phyloP scores from a whole-genome alignment of 495 filamentous ascomycete genomes.

The Cercophora scortea region DNA sequence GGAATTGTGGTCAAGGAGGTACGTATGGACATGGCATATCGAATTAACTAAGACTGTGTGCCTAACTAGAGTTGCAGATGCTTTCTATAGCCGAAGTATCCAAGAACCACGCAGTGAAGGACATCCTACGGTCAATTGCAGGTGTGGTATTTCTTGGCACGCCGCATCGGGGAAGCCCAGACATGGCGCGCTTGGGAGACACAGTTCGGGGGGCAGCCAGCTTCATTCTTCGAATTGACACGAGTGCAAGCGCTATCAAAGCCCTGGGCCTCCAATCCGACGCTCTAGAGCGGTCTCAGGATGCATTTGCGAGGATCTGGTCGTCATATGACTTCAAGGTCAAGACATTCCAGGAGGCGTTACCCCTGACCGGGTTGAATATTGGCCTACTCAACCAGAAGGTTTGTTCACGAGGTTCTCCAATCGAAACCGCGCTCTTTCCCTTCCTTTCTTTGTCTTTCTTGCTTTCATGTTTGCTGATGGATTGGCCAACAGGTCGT shows the following conservation, averaged over 20 bases:
- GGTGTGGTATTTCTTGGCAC: slow-evolving; percentile 34
- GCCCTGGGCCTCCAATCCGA: slow-evolving; percentile 5
- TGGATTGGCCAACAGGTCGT: slow-evolving; percentile 16
- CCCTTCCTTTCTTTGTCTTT: no score
- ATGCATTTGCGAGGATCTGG: slow-evolving; percentile 12
- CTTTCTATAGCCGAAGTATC: background rate
- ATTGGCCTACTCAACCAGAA: background rate
- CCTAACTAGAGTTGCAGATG: background rate
- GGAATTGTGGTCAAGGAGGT: slow-evolving; percentile 14
- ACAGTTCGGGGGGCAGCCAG: background rate
- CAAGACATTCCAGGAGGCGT: slow-evolving; percentile 15
- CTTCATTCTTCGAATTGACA: slow-evolving; percentile 2
- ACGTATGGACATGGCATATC: no score
- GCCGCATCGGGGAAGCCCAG: slow-evolving; percentile 25
- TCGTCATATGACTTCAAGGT: slow-evolving; percentile 9
- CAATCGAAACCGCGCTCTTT: no score
- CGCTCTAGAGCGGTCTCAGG: slow-evolving; percentile 9
- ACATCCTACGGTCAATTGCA: slow-evolving; percentile 24
- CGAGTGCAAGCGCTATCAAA: slow-evolving; percentile 1
- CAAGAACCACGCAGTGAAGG: background rate
- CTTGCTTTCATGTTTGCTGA: no score
- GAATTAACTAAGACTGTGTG: no score
- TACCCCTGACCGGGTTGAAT: slow-evolving; percentile 6
- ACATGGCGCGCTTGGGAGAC: slow-evolving; percentile 7
- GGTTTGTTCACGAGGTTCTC: no score